Base-by-base conservation (phyloP, 495 filamentous ascomycete genomes). In the Lasiosphaeria miniovina region DNA sequence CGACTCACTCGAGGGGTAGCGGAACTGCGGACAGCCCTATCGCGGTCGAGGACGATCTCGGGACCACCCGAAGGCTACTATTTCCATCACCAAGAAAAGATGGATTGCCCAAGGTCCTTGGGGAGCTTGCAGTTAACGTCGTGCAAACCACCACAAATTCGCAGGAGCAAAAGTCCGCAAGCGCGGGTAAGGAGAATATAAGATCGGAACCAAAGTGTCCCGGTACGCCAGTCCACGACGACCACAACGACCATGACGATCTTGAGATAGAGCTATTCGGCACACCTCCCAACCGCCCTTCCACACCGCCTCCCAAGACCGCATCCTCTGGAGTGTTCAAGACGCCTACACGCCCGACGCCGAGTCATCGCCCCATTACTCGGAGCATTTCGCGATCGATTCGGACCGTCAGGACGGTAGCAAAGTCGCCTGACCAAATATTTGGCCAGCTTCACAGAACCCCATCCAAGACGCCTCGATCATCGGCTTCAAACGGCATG, bases 41-140 rank as follows among this genome's bases (percentile, higher is more conserved):
- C 58, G 61, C 73, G 45, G 58, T 81, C 46, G 82, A 90, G 59
- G 67, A 73, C 40, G 67, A 71, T 35, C 76, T 93, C 17, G 88
- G 86, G 63, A 82, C 81, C 49, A 90, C 88, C 32, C 83, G 90
- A 68, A 84, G 93, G 67, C 73, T 91, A 38, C 79, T 97, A 49
- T 97, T 97, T 74, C 87, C 89, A n/a, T 83, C 82, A 6, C 81
- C 82, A 2, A 80, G 82, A 57, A 85, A 85, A 63, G 84, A 85
- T 49, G 79, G 82, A 17, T 73, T 77, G 55, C 71, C 83, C 64
- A 88, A 81, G 66, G 75, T 82, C 61, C 75, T 87, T 49, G 83
- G 82, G 66, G 77, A 85, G 60, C 78, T 86, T 34, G 66, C 75
- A 40, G 68, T 83, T 51, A 90, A 88, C 66, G 74, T 78, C 52